phyloP scores from a whole-genome alignment of 345 rosid genomes.

The Acer saccharum region DNA sequence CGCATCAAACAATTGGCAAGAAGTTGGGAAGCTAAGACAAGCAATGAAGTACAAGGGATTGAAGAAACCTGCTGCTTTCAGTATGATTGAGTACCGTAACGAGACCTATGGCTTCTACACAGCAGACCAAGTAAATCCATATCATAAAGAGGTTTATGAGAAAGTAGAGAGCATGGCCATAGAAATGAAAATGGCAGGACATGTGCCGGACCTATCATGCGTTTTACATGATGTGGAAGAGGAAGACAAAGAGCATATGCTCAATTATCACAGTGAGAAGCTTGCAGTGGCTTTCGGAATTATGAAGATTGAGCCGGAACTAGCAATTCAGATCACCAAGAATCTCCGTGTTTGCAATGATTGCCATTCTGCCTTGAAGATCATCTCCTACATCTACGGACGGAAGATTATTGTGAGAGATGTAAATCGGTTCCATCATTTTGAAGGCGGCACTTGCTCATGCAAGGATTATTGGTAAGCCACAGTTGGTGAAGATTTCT shows the following conservation, averaged over 20 bases:
- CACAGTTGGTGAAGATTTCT: not conserved
- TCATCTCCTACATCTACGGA: conserved; percentile 34
- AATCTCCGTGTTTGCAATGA: conserved; percentile 56
- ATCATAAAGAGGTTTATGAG: conserved; percentile 35
- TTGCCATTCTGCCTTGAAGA: conserved; percentile 50
- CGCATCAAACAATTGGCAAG: conserved; percentile 57
- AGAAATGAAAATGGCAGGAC: conserved; percentile 51
- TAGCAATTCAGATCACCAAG: conserved; percentile 40
- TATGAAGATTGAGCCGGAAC: conserved; percentile 32
- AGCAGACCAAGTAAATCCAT: conserved; percentile 46
- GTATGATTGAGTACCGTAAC: conserved; percentile 44
- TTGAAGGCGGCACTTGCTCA: conserved; percentile 40
- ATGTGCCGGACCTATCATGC: conserved; percentile 49
- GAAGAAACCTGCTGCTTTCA: conserved; percentile 60
- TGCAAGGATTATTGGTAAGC: conserved; percentile 51
- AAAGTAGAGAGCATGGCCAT: conserved; percentile 38
- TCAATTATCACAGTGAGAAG: conserved; percentile 62
- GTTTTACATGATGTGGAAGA: conserved; percentile 59
- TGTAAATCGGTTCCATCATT: conserved; percentile 51
- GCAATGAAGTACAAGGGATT: conserved; percentile 50
- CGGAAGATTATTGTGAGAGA: conserved; percentile 50
- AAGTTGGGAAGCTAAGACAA: conserved; percentile 50
- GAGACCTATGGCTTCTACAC: conserved; percentile 52
- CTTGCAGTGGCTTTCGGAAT: conserved; percentile 56
- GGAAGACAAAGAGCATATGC: conserved; percentile 53